A percentile compares a stretch with the other conserved stretches of the same genome.
Evolutionary conservation across 1,284 basidiomycete genomes (phyloP).

Genomic region (Fomitopsis schrenkii): DNA sequence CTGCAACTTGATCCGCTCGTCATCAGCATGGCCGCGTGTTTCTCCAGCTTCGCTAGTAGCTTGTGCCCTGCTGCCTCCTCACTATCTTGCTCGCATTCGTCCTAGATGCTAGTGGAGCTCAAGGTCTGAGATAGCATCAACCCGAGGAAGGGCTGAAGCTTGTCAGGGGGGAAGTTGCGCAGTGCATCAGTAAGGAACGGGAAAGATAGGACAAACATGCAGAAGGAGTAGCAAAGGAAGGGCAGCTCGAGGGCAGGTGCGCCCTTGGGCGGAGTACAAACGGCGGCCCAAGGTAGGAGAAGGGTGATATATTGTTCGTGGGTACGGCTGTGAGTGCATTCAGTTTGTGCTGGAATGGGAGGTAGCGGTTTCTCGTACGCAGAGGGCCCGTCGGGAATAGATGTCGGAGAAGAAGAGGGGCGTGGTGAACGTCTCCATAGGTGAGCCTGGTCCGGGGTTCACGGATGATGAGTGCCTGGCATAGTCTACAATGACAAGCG

Average conservation of each 20-base stretch:
- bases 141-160: conserved; percentile 89
- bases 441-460: conserved; percentile 12
- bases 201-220: conserved; percentile 89
- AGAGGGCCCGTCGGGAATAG: conserved; percentile 8
- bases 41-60: conserved; percentile 73
- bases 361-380: neutral
- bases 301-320: conserved; percentile 59
- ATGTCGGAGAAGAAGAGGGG: conserved; percentile 21
- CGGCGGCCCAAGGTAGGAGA: conserved; percentile 85
- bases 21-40: conserved; percentile 79
- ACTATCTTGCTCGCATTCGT: conserved; percentile 54
- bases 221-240: conserved; percentile 84
- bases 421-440: conserved; percentile 18
- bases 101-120: conserved; percentile 58
- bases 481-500: neutral
- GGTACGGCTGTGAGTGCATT: conserved; percentile 58
- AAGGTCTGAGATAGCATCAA: conserved; percentile 79
- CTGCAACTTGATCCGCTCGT: conserved; percentile 73
- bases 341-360: conserved; percentile 65
- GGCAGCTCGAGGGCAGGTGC: conserved; percentile 71
- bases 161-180: conserved; percentile 85
- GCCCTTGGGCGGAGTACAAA: conserved; percentile 68
- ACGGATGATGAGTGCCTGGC: conserved; percentile 5
- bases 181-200: conserved; percentile 88
- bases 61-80: conserved; percentile 37